Evolutionary conservation across 345 rosid species (phyloP).

Genomic region (Cochlearia excelsa): DNA sequence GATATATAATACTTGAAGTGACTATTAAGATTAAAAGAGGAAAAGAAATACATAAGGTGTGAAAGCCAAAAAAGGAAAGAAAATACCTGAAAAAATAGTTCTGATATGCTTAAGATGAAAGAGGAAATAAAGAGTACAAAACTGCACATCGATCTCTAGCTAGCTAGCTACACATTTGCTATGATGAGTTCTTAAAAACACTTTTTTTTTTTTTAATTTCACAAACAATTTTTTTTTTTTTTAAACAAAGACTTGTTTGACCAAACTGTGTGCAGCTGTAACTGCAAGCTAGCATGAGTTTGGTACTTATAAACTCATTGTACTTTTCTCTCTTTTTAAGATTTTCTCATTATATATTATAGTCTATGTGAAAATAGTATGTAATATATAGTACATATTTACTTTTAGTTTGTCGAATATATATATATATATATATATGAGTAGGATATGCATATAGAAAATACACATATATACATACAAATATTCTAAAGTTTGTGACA

Average conservation of each 20-base stretch:
- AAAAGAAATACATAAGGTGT: not conserved
- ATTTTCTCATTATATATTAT: conserved; percentile 8
- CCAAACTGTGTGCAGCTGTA: conserved; percentile 22
- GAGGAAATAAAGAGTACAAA: conserved; percentile 34
- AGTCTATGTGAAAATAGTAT: conserved; percentile 6
- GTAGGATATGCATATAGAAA: no score
- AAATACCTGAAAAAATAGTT: conserved; percentile 27
- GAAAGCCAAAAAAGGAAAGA: conserved; percentile 30
- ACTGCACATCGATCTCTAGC: conserved; percentile 20
- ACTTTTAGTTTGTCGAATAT: not conserved
- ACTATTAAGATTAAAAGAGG: conserved; percentile 13
- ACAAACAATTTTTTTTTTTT: not conserved
- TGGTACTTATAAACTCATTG: conserved; percentile 23
- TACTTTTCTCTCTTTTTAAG: conserved; percentile 25
- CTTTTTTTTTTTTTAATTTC: conserved; percentile 4
- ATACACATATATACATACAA: no score
- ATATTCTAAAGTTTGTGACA: no score
- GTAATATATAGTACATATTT: conserved; percentile 5
- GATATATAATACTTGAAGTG: conserved; percentile 9
- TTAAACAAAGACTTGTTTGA: conserved; percentile 27
- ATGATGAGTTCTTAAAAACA: conserved; percentile 33
- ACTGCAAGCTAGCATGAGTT: conserved; percentile 30
- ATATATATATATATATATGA: not conserved
- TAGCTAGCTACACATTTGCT: conserved; percentile 6
- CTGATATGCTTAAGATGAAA: conserved; percentile 37